Conservation (phyloP, 805 yeast genomes). For the Lipomyces orientalis region DNA sequence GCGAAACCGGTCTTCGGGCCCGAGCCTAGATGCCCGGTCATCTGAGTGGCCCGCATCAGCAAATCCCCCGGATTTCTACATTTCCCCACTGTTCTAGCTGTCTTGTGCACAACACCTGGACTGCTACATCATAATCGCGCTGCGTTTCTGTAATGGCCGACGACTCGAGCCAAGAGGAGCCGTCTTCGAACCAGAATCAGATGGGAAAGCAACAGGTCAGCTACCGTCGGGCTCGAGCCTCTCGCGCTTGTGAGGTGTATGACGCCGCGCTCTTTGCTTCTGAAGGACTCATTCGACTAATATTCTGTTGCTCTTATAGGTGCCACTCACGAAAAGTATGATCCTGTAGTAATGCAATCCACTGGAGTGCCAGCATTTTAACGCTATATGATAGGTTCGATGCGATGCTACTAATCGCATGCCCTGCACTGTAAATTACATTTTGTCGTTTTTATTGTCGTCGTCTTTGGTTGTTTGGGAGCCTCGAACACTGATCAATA, state of each 20-base stretch:
- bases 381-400: constrained; percentile 29
- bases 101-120: background rate
- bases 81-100: background rate
- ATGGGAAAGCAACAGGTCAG: constrained; percentile 28
- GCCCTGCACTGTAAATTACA: constrained; percentile 58
- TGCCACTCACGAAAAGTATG: constrained; percentile 39
- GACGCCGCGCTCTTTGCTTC: background rate
- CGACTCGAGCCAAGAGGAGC: constrained; percentile 32
- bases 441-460: too few relatives aligned
- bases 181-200: constrained; percentile 20
- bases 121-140: too few relatives aligned
- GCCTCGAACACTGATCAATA: background rate
- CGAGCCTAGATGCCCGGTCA: background rate
- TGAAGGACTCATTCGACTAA: background rate
- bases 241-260: constrained; percentile 78
- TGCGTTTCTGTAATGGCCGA: constrained; percentile 19
- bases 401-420: constrained; percentile 60
- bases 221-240: constrained; percentile 56
- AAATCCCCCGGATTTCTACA: background rate
- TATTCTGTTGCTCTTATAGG: constrained; percentile 14
- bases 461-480: background rate
- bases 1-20: too few relatives aligned
- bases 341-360: background rate
- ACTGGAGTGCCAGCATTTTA: background rate
- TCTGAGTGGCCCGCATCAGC: background rate